These are phyloP conservation scores for Penicillium sp. DNA, from an alignment of 2,329 filamentous ascomycete species.

Conservation along the genomic window DNA sequence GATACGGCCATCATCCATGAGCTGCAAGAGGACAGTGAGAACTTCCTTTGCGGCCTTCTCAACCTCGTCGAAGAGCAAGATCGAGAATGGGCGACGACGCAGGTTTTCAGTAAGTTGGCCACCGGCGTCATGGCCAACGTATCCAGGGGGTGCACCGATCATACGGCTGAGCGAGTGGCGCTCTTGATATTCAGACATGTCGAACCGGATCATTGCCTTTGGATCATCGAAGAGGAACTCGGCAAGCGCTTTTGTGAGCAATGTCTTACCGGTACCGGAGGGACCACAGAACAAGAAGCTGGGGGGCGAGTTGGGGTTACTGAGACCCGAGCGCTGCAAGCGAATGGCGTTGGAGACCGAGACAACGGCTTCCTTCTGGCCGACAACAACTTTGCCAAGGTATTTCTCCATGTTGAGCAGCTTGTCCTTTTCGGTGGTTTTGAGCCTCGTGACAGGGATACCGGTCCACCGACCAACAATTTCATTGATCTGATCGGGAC, in stretches of 20 bases:
- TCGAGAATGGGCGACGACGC: slow-evolving; percentile 93
- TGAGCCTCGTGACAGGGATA: slow-evolving; percentile 90
- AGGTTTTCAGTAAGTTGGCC: slow-evolving; percentile 94
- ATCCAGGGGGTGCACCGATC: slow-evolving; percentile 96
- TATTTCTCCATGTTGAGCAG: slow-evolving; percentile 94
- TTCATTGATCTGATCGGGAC: slow-evolving; percentile 97
- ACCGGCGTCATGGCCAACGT: slow-evolving; percentile 93
- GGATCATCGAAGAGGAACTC: slow-evolving; percentile 98
- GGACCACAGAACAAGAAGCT: slow-evolving; percentile 99
- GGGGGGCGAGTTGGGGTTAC: slow-evolving; percentile 93
- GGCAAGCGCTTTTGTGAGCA: slow-evolving; percentile 93
- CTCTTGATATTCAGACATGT: slow-evolving; percentile 99
- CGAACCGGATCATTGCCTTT: slow-evolving; percentile 97
- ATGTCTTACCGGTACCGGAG: slow-evolving; percentile 95
- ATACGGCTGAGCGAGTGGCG: slow-evolving; percentile 92
- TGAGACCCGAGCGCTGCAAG: slow-evolving; percentile 87
- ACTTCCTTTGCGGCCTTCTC: slow-evolving; percentile 99
- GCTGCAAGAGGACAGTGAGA: slow-evolving; percentile 92
- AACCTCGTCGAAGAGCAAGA: slow-evolving; percentile 94
- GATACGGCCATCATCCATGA: slow-evolving; percentile 98
- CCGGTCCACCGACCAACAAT: slow-evolving; percentile 98
- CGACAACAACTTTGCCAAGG: slow-evolving; percentile 80
- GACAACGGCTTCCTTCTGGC: slow-evolving; percentile 88
- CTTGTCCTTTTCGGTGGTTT: slow-evolving; percentile 96
- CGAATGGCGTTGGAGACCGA: slow-evolving; percentile 96